Base-by-base conservation (phyloP, 495 filamentous ascomycete species). In the Neurospora tetraspora region DNA sequence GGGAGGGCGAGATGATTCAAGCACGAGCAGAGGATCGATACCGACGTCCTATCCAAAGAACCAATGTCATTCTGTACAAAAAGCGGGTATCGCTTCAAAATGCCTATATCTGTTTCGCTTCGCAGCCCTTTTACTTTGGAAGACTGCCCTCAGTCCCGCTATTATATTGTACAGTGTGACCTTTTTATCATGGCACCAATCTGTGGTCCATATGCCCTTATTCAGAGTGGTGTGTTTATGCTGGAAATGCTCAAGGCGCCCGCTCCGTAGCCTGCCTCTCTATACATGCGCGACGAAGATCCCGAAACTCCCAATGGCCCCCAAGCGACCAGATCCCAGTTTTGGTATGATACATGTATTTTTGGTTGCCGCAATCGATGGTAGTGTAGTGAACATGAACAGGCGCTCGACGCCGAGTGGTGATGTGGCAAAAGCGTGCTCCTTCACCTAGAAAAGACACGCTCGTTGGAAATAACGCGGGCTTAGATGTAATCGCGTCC, bases 401-500 rank as follows among this genome's bases (percentile, higher is more conserved):
- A 65, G 27, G 53, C 53, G 53, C 53, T 65, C 27, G 53, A 65
- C 53, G 53, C 53, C 53, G 53, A 65, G 53, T 65, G 53, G 53
- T 65, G 20, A 34, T 65, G 27, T 31, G 53, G 27, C 23, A 36
- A 65, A 65, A 65, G 53, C 23, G 53, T 14, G 53, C 53, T 65
- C 53, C 53, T 65, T 65, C 53, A 65, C 27, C 27, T 65, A 34
- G 7, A 27, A 53, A 65, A 31, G 53, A 9, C 53, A 65, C 53
- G 53, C 53, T 65, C 27, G 53, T 65, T 65, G 27, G 43, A 34
- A 65, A 65, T 18, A 34, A 47, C 20, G 71, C 38, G 16, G 69
- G 37, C n/a, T 77, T 40, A 77, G 38, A 74, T 74, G 68, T 96
- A 99, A 84, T 99, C 96, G 80, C 96, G 89, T 72, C 92, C 94